Percentiles rank a stretch among this genome's conserved stretches.
Evolutionary conservation across 2,329 filamentous ascomycete species (phyloP).

Genomic region (Cladosporium halotolerans): DNA sequence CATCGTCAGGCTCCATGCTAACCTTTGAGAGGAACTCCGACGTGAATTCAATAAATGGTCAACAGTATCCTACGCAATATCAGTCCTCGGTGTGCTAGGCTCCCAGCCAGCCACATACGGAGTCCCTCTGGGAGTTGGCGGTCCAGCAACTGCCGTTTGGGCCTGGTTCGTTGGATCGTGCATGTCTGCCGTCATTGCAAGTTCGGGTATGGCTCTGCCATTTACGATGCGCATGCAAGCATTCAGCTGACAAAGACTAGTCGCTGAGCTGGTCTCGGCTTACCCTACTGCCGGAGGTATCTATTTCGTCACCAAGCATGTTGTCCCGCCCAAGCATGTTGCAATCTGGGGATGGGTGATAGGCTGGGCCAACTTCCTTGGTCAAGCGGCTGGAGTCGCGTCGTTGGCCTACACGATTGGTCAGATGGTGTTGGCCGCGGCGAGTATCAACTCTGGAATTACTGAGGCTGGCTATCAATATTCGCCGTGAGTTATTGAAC

Average conservation of each 20-base stretch:
- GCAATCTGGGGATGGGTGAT: constrained; percentile 54
- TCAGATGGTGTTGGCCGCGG: constrained; percentile 58
- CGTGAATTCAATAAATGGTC: constrained; percentile 63
- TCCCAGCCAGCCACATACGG: constrained; percentile 60
- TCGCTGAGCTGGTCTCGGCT: constrained; percentile 60
- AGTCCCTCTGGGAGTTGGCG: constrained; percentile 52
- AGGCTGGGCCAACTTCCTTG: constrained; percentile 36
- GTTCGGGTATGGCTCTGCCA: constrained; percentile 41
- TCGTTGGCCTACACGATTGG: constrained; percentile 42
- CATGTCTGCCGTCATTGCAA: constrained; percentile 60
- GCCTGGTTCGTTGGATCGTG: constrained; percentile 58
- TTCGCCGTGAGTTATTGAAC: constrained; percentile 45
- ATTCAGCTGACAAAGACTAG: constrained; percentile 21
- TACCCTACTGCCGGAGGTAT: constrained; percentile 63
- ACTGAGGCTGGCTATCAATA: constrained; percentile 48
- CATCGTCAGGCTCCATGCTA: constrained; percentile 10
- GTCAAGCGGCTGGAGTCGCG: constrained; percentile 49
- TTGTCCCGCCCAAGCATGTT: constrained; percentile 49
- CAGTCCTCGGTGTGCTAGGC: constrained; percentile 58
- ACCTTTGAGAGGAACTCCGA: constrained; percentile 47
- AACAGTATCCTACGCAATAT: constrained; percentile 60
- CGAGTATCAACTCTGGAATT: constrained; percentile 54
- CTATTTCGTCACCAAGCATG: constrained; percentile 63
- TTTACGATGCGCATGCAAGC: constrained; percentile 16
- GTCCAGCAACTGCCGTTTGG: constrained; percentile 60